Evolutionary conservation across 1,284 basidiomycete genomes (phyloP).

Genomic region (Austroboletus niveus): DNA sequence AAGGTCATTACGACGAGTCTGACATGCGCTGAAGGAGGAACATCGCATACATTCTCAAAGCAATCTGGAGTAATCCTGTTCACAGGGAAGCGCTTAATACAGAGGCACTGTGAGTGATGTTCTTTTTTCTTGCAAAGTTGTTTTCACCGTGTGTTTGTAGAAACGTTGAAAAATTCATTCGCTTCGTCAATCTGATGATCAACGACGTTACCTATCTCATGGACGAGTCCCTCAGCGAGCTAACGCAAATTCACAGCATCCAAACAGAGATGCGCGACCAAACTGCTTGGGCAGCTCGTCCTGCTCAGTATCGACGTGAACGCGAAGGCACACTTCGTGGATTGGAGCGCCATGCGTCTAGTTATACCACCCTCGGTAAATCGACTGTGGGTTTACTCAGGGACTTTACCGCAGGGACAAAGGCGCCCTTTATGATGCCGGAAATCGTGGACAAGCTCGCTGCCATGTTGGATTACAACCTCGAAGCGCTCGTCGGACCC

Average conservation of each 20-base stretch:
- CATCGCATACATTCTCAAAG: conserved; percentile 82
- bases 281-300: conserved; percentile 62
- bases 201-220: conserved; percentile 99
- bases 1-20: conserved; percentile 6
- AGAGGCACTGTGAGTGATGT: conserved; percentile 64
- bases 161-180: conserved; percentile 87
- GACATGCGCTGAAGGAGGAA: conserved; percentile 58
- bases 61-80: conserved; percentile 85
- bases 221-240: conserved; percentile 91
- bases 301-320: conserved; percentile 79
- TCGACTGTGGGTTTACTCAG: conserved; percentile 89
- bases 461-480: conserved; percentile 96
- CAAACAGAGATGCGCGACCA: conserved; percentile 83
- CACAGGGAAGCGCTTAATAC: conserved; percentile 83
- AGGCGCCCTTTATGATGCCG: conserved; percentile 91
- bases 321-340: conserved; percentile 75
- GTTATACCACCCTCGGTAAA: conserved; percentile 84
- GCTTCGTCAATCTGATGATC: conserved; percentile 97
- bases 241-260: conserved; percentile 86
- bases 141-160: conserved; percentile 39
- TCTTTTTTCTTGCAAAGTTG: background rate
- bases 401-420: conserved; percentile 90
- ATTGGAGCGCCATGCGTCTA: conserved; percentile 81
- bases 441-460: conserved; percentile 96
- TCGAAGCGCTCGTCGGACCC: conserved; percentile 88